A percentile compares a stretch with the other conserved stretches of the same genome.
phyloP scores from a whole-genome alignment of 345 rosid species.

The Syzygium aqueum region DNA sequence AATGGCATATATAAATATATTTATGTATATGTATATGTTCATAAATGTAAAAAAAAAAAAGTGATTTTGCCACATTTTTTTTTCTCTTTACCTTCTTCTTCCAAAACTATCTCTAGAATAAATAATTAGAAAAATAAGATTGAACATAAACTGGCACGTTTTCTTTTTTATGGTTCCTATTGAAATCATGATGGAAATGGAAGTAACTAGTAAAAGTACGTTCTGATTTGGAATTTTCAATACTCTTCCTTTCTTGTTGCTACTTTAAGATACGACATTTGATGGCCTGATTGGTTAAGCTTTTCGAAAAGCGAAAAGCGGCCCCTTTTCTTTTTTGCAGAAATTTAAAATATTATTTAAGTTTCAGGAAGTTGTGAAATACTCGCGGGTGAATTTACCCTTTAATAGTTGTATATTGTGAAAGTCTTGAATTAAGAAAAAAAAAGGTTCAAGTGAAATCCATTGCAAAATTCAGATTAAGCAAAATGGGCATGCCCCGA shows the following conservation, averaged over 20 bases:
- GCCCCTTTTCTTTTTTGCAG: background rate
- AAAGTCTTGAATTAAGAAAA: background rate
- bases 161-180: background rate
- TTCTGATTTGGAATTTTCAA: accelerated
- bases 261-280: background rate
- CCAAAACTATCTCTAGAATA: background rate
- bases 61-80: background rate
- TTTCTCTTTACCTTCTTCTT: background rate
- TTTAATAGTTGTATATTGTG: background rate
- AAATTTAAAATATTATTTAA: background rate
- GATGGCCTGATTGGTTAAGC: accelerated
- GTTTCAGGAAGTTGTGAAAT: background rate
- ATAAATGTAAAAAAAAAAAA: background rate
- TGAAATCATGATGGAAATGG: background rate
- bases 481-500: accelerated
- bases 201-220: accelerated
- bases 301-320: background rate
- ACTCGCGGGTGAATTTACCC: background rate
- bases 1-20: no score
- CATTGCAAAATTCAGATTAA: background rate
- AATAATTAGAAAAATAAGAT: background rate
- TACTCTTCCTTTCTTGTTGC: accelerated
- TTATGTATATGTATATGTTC: no score
- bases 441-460: background rate
- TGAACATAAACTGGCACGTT: background rate